Evolutionary conservation across 768 basidiomycete species (phyloP).

Genomic region (Psilocybe sp.): DNA sequence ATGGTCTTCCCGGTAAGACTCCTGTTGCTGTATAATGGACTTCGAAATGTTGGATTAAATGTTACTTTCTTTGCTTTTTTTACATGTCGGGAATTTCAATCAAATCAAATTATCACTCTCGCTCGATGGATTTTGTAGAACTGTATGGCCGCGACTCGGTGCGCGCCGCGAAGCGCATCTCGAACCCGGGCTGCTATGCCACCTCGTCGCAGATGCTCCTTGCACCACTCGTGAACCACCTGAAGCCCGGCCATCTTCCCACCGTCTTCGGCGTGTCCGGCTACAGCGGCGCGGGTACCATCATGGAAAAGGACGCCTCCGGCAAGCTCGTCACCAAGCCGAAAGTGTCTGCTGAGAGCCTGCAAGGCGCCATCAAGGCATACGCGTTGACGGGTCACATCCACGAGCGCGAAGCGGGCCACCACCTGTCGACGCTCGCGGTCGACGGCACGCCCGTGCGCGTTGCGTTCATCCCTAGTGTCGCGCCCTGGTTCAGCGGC

Average conservation of each 20-base stretch:
- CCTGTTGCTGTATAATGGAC: slow-evolving; percentile 23
- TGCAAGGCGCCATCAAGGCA: slow-evolving; percentile 74
- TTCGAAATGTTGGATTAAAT: slow-evolving; percentile 17
- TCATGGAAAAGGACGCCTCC: slow-evolving; percentile 62
- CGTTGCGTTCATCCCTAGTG: slow-evolving; percentile 83
- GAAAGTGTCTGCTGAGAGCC: slow-evolving; percentile 76
- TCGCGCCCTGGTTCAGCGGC: slow-evolving; percentile 95
- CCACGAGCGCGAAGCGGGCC: slow-evolving; percentile 93
- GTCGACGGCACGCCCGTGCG: slow-evolving; percentile 35
- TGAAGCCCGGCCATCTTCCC: slow-evolving; percentile 61
- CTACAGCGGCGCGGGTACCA: slow-evolving; percentile 93
- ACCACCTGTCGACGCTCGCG: slow-evolving; percentile 72
- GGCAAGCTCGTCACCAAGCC: slow-evolving; percentile 75
- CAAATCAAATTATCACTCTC: not conserved
- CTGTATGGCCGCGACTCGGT: slow-evolving; percentile 76
- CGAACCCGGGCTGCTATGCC: slow-evolving; percentile 97
- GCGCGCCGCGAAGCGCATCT: slow-evolving; percentile 76
- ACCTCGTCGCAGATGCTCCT: slow-evolving; percentile 90
- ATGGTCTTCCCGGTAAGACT: slow-evolving; percentile 96
- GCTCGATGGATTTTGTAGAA: slow-evolving; percentile 47
- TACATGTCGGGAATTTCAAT: not conserved
- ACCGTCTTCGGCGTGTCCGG: slow-evolving; percentile 93
- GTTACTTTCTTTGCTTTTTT: slow-evolving; percentile 28
- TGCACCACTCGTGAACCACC: slow-evolving; percentile 79
- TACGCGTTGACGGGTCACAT: slow-evolving; percentile 97